A percentile compares a stretch with the other conserved stretches of the same genome.
phyloP scores from a whole-genome alignment of 768 basidiomycete genomes.

The Rhodotorula sphaerocarpa region DNA sequence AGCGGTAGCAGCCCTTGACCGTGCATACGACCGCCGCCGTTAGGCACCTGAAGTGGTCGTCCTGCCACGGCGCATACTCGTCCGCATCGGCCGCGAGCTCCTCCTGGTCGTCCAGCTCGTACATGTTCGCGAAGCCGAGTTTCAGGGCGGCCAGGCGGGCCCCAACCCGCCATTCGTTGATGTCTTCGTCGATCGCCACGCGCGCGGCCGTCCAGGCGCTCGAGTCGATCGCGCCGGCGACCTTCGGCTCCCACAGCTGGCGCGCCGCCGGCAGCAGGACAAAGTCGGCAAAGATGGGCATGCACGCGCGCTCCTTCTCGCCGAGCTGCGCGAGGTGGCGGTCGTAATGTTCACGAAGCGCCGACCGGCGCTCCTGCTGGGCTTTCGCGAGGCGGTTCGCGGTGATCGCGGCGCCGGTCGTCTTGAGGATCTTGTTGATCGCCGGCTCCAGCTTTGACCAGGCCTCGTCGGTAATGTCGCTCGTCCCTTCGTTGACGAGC shows the following conservation, averaged over 20 bases:
- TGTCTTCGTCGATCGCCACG: neutral
- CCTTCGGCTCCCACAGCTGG: neutral
- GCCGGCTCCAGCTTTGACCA: neutral
- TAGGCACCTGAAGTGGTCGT: slow-evolving; percentile 2
- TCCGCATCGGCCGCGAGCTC: slow-evolving; percentile 3
- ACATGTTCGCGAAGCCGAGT: neutral
- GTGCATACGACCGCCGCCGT: neutral
- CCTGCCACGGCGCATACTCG: neutral
- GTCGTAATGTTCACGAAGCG: slow-evolving; percentile 1
- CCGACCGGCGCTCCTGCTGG: neutral
- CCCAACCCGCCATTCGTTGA: neutral
- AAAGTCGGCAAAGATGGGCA: slow-evolving; percentile 12
- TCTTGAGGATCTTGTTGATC: neutral
- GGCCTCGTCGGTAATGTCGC: neutral
- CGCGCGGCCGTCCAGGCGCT: neutral
- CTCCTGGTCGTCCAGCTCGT: neutral
- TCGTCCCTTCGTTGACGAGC: neutral
- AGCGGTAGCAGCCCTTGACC: neutral
- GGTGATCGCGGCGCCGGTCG: neutral
- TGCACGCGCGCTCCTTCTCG: neutral
- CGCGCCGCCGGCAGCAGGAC: neutral
- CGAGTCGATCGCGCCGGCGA: neutral
- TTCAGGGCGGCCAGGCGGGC: neutral
- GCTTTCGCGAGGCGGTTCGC: rapidly evolving
- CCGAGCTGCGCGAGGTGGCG: neutral